These are phyloP conservation scores for Tetrapyrgos nigripes DNA, from an alignment of 1,284 basidiomycete genomes.

Conservation along the genomic window DNA sequence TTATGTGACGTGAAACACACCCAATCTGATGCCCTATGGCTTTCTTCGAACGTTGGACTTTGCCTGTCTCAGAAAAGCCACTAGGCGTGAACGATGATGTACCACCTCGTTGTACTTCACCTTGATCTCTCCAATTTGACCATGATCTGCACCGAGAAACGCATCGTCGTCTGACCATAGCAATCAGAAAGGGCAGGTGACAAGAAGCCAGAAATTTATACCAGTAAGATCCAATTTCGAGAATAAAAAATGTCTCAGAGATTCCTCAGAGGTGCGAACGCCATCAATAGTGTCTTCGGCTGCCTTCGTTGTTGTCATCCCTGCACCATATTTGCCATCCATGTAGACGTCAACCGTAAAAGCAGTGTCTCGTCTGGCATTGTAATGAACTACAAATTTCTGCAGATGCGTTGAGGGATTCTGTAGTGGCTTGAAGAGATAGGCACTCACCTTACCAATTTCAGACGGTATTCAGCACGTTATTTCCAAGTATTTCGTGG, in stretches of 20 bases:
- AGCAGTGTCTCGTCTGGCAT: too few species aligned
- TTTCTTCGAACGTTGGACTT: slow-evolving; percentile 44
- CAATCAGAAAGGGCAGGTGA: slow-evolving; percentile 10
- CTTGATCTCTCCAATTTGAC: slow-evolving; percentile 24
- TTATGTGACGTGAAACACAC: slow-evolving; percentile 24
- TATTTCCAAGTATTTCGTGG: slow-evolving; percentile 25
- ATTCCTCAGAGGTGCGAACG: slow-evolving; percentile 25
- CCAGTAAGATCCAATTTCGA: slow-evolving; percentile 38
- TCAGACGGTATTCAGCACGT: slow-evolving; percentile 48
- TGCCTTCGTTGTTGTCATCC: background rate
- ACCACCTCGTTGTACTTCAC: background rate
- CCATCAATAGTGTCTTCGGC: slow-evolving; percentile 23
- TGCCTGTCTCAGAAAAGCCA: slow-evolving; percentile 19
- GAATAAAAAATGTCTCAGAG: slow-evolving; percentile 24
- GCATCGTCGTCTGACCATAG: slow-evolving; percentile 35
- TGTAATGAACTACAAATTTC: too few species aligned
- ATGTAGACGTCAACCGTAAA: background rate
- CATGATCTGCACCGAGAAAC: slow-evolving; percentile 25
- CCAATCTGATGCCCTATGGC: slow-evolving; percentile 40
- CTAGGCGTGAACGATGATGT: background rate
- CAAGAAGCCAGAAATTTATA: slow-evolving; percentile 14
- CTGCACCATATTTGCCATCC: background rate
- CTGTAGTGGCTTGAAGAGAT: too few species aligned
- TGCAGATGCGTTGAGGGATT: too few species aligned
- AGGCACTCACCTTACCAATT: slow-evolving; percentile 36